phyloP scores from a whole-genome alignment of 257 asterid species.

The Primulina tabacum region DNA sequence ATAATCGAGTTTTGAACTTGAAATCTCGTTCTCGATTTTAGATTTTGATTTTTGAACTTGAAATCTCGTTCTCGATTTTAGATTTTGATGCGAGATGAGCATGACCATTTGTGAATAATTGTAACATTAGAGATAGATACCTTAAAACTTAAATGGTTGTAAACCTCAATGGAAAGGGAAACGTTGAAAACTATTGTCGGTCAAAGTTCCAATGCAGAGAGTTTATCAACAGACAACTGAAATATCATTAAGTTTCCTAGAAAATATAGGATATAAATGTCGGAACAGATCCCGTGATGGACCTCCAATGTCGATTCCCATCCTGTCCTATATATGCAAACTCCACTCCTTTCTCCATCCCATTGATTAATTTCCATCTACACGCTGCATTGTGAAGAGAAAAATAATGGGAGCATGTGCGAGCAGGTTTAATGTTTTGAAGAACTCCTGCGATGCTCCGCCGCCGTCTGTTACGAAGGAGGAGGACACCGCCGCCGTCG shows the following conservation, averaged over 20 bases:
- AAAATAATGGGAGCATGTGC: slow-evolving; percentile 63
- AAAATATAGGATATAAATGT: slow-evolving; percentile 37
- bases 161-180: too few species aligned
- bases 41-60: too few species aligned
- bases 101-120: too few species aligned
- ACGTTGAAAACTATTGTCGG: slow-evolving; percentile 22
- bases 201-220: slow-evolving; percentile 14
- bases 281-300: slow-evolving; percentile 24
- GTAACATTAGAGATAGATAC: too few species aligned
- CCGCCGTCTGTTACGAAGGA: slow-evolving; percentile 34
- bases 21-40: too few species aligned
- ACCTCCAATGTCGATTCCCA: slow-evolving; percentile 12
- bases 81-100: too few species aligned
- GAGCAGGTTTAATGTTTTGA: slow-evolving; percentile 39
- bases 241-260: slow-evolving; percentile 10
- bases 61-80: too few species aligned
- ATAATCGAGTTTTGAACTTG: too few species aligned
- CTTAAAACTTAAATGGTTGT: too few species aligned
- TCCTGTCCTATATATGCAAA: slow-evolving; percentile 25
- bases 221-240: slow-evolving; percentile 13
- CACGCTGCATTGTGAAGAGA: background rate
- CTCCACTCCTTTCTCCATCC: background rate
- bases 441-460: slow-evolving; percentile 35
- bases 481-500: slow-evolving; percentile 21
- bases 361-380: background rate